Evolutionary conservation across 768 basidiomycete species (phyloP).

Genomic region (Tricholoma saponaceum): DNA sequence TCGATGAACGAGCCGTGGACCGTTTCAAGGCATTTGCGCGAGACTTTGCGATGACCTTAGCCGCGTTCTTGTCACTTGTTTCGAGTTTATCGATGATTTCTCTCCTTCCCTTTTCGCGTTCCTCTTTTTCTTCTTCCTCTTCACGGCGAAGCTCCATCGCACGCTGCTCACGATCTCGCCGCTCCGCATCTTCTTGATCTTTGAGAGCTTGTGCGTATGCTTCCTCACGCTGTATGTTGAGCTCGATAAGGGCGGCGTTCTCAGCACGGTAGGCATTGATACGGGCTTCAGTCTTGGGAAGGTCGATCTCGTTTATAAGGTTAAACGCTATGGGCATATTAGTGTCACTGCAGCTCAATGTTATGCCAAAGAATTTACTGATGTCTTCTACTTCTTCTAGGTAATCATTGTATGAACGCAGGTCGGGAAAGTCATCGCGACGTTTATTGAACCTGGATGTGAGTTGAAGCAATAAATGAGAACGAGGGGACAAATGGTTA

Average conservation of each 20-base stretch:
- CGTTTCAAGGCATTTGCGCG: constrained; percentile 63
- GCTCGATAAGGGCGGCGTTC: constrained; percentile 79
- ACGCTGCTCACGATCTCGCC: constrained; percentile 64
- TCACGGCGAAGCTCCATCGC: constrained; percentile 61
- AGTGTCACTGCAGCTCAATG: not conserved
- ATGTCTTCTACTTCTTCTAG: constrained; percentile 95
- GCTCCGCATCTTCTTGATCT: constrained; percentile 80
- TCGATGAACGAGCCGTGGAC: constrained; percentile 50
- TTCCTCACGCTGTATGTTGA: constrained; percentile 81
- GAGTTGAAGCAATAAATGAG: not conserved
- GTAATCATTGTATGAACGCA: constrained; percentile 88
- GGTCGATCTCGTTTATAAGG: constrained; percentile 85
- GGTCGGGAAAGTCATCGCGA: constrained; percentile 79
- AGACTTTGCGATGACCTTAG: constrained; percentile 65
- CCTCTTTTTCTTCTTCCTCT: constrained; percentile 75
- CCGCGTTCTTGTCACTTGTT: constrained; percentile 67
- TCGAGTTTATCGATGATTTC: constrained; percentile 83
- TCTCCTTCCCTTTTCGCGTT: constrained; percentile 64
- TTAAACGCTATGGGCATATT: constrained; percentile 74
- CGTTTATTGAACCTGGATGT: constrained; percentile 85
- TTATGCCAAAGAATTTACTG: constrained; percentile 24
- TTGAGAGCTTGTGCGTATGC: constrained; percentile 66
- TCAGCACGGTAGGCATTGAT: constrained; percentile 75
- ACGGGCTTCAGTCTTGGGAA: constrained; percentile 76
- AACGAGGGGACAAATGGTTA: constrained; percentile 21